Evolutionary conservation across 495 filamentous ascomycete species (phyloP), one percentile per base, ranked within the genome.

Genomic region (Margaritispora aquatica): DNA sequence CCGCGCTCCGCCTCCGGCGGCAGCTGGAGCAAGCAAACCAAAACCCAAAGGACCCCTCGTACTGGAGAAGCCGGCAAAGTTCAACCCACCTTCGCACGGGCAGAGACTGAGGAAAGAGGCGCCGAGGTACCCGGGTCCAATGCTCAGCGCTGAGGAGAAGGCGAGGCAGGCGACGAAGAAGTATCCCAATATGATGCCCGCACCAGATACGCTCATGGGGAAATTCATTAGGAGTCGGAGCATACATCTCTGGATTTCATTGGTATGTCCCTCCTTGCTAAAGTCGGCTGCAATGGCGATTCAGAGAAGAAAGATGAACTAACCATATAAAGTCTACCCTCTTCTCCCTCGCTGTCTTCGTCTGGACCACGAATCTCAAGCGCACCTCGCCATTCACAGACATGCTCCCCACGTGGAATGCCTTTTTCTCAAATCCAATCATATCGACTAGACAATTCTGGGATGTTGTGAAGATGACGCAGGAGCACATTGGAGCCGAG

Each of bases 11-110:
- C 38, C 38, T n/a, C 38, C 26, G 46, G 10, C 26, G 59, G 22
- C 56, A 41, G 60, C 54, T n/a, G n/a, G n/a, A n/a, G n/a, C n/a
- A n/a, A n/a, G n/a, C 27, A 34, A 53, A 53, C 8, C 17, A 7
- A 24, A n/a, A 19, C 29, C 27, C 31, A 54, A n/a, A n/a, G n/a
- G 86, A 85, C 62, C 80, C 78, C 74, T 79, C 51, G 77, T 88
- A 1, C 86, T 96, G 59, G 85, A 82, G 55, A 87, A 94, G 70
- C 92, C 92, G 2, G 81, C 86, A 61, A 84, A 84, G 60, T 96
- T 94, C 75, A 87, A 84, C 51, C 92, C 92, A 0, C 92, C 92
- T 0, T 96, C 91, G 0, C 92, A 96, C 70, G 83, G 83, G 26
- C 71, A 84, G 24, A 80, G 85, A 1, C 76, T 85, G 63, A 70